Conservation (phyloP, 1,139 yeast genomes). For the Sugiyamaella xylanicola region DNA sequence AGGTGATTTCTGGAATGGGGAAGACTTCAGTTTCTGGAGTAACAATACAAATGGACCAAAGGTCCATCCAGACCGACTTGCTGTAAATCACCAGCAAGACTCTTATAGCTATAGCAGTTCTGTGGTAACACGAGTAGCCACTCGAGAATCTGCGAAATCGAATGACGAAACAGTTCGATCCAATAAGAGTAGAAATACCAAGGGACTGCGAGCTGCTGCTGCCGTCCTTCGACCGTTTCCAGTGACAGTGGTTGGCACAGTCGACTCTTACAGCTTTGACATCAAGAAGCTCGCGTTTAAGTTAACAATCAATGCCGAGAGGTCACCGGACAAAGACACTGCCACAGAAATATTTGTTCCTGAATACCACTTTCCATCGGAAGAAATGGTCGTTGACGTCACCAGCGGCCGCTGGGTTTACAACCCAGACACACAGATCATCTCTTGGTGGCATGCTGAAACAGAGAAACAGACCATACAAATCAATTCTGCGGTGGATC, state of each 20-base stretch:
- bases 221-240: conserved; percentile 78
- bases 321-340: conserved; percentile 23
- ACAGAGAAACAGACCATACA: conserved; percentile 42
- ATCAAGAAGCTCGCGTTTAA: conserved; percentile 50
- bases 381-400: conserved; percentile 45
- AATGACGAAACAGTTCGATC: not conserved
- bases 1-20: conserved; percentile 90
- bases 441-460: conserved; percentile 69
- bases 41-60: conserved; percentile 27
- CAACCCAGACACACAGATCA: conserved; percentile 54
- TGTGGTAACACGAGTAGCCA: not conserved
- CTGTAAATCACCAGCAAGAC: not conserved
- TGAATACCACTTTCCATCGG: conserved; percentile 61
- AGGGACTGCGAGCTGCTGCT: conserved; percentile 55
- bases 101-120: not conserved
- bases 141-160: not conserved
- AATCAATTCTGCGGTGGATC: conserved; percentile 19
- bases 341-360: conserved; percentile 72
- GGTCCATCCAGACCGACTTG: not conserved
- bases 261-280: conserved; percentile 57
- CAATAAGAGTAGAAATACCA: not conserved
- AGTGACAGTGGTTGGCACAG: conserved; percentile 57
- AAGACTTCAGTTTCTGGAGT: conserved; percentile 85
- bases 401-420: conserved; percentile 59
- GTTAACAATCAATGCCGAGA: conserved; percentile 47